Base-by-base conservation (phyloP, 78 protist species). In the Anaeramoeba ignava region DNA sequence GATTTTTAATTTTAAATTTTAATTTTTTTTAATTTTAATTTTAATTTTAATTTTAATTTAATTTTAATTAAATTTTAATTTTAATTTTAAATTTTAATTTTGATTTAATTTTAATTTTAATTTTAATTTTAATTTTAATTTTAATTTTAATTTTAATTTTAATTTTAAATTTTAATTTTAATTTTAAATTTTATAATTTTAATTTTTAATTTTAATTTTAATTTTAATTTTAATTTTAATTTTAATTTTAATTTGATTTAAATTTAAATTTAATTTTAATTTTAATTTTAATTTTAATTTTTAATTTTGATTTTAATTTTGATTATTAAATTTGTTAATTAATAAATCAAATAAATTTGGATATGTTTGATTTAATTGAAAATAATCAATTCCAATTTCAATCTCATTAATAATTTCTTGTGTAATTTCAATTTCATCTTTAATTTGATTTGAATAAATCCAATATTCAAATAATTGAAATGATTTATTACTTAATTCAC, bases 61-160 rank as follows among this genome's bases (percentile, higher is more conserved):
- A 68, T 33, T 33, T 33, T 33, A n/a, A n/a, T 33, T 33, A 68
- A 68, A 68, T 33, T 33, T 33, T 68, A n/a, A 33, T 68, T 33
- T n/a, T 33, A 68, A 68, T 68, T 68, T 68, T n/a, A 33, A n/a
- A n/a, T 68, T n/a, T n/a, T 68, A n/a, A n/a, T 68, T 68, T n/a
- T 68, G 78, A 68, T n/a, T n/a, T n/a, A 68, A 68, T n/a, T 33
- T 68, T 68, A 68, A n/a, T n/a, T 33, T 68, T 68, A 33, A n/a
- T 68, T 68, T 68, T n/a, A n/a, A 68, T 68, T 68, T 33, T 33
- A n/a, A 33, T 68, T n/a, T 68, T 68, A n/a, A 33, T 33, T 68
- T 68, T n/a, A 68, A n/a, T 68, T 68, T 33, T 68, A 33, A 33
- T 68, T n/a, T 33, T 68, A 33, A n/a, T 33, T 68, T 68, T 33